These are phyloP conservation scores for Aspergillus floridensis DNA, from an alignment of 2,329 filamentous ascomycete genomes.

Conservation along the genomic window DNA sequence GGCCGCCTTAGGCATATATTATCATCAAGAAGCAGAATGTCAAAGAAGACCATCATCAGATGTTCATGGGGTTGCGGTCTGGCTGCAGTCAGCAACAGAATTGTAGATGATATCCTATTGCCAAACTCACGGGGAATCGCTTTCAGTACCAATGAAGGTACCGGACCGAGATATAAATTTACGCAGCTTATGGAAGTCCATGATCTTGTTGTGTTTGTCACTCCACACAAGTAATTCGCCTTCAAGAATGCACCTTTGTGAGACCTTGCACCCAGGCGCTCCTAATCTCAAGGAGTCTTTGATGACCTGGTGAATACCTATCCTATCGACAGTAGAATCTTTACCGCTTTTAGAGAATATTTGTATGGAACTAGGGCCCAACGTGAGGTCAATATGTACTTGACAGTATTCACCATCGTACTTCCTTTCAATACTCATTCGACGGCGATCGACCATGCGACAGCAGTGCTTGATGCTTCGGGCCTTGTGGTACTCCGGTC, in stretches of 20 bases:
- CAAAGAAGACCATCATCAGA: conserved; percentile 61
- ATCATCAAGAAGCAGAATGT: conserved; percentile 58
- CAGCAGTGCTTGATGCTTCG: conserved; percentile 73
- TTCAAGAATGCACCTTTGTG: conserved; percentile 70
- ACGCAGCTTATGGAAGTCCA: conserved; percentile 78
- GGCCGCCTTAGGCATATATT: conserved; percentile 50
- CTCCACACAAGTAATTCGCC: conserved; percentile 80
- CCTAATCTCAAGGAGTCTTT: conserved; percentile 64
- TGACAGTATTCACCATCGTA: conserved; percentile 90
- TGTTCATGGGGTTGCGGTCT: conserved; percentile 54
- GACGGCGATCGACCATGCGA: conserved; percentile 58
- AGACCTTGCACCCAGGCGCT: conserved; percentile 56
- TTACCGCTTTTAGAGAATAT: conserved; percentile 94
- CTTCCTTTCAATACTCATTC: conserved; percentile 75
- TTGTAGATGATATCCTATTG: not conserved
- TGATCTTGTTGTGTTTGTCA: conserved; percentile 61
- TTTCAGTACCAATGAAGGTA: conserved; percentile 62
- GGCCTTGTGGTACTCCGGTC: conserved; percentile 63
- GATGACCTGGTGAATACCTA: conserved; percentile 62
- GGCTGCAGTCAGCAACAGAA: conserved; percentile 16
- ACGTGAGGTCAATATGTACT: conserved; percentile 71
- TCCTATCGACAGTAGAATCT: conserved; percentile 73
- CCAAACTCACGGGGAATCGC: conserved; percentile 64
- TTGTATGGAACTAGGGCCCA: conserved; percentile 57
- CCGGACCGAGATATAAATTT: conserved; percentile 76